These are phyloP conservation scores for Pisolithus thermaeus DNA, from an alignment of 1,284 basidiomycete genomes.

Conservation along the genomic window DNA sequence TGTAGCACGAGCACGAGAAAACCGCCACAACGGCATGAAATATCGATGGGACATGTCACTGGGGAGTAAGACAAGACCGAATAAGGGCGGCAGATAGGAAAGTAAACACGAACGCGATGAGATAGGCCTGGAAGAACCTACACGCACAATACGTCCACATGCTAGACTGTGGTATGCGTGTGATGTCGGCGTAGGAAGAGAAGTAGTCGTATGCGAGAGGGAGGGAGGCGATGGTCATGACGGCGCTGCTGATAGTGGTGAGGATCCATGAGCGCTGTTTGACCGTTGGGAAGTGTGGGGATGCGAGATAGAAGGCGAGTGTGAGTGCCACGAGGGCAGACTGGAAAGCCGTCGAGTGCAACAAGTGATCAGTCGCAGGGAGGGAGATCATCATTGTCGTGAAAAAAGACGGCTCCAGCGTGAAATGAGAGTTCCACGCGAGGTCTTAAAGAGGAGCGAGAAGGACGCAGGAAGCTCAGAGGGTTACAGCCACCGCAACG, in stretches of 20 bases:
- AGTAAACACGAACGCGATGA: constrained; percentile 32
- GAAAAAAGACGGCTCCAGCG: no score
- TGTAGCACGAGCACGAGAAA: constrained; percentile 8
- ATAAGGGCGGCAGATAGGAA: constrained; percentile 3
- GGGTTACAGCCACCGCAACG: no score
- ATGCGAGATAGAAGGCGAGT: constrained; percentile 31
- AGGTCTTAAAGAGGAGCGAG: no score
- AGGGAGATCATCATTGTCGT: neutral
- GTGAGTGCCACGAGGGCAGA: constrained; percentile 22
- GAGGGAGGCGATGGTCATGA: constrained; percentile 42
- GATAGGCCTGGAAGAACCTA: constrained; percentile 45
- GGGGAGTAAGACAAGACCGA: constrained; percentile 7
- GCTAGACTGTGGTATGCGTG: constrained; percentile 18
- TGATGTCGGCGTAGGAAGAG: constrained; percentile 28
- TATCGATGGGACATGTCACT: no score
- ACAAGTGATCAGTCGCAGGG: constrained; percentile 11
- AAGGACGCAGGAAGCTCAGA: no score
- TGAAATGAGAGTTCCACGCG: no score
- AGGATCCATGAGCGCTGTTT: constrained; percentile 52
- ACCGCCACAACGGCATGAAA: constrained; percentile 1
- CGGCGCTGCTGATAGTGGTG: constrained; percentile 37
- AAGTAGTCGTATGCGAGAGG: constrained; percentile 43
- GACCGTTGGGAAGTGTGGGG: constrained; percentile 29
- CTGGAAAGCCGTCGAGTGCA: constrained; percentile 18
- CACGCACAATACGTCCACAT: constrained; percentile 22